Conservation (phyloP, 208 protist species). For the Leishmania tarentolae region DNA sequence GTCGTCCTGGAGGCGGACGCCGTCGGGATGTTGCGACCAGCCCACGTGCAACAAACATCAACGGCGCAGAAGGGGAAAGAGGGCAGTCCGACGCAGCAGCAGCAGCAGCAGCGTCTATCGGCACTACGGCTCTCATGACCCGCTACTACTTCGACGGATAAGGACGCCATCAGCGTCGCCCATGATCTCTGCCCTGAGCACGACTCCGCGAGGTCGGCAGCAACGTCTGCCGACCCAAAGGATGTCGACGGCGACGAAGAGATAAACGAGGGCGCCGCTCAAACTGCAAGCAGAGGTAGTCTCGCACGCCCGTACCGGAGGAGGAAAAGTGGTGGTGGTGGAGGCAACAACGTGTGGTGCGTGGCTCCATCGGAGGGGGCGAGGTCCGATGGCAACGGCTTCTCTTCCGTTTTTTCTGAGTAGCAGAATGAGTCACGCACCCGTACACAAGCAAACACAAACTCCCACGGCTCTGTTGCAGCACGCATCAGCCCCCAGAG, state of each 20-base stretch:
- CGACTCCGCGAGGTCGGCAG: not conserved
- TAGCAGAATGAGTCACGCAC: not conserved
- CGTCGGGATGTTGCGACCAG: slow-evolving; percentile 48
- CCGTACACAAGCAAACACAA: too few species aligned
- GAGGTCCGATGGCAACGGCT: not conserved
- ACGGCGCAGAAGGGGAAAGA: not conserved
- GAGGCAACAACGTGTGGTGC: not conserved
- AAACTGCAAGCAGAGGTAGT: not conserved
- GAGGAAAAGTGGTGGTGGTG: not conserved
- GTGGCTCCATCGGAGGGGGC: not conserved
- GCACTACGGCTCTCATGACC: not conserved
- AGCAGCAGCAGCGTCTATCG: not conserved
- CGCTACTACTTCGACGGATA: not conserved
- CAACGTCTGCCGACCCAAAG: not conserved
- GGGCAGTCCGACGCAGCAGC: not conserved
- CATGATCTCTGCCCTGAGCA: not conserved
- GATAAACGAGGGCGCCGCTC: not conserved
- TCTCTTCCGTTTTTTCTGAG: not conserved
- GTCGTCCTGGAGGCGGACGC: slow-evolving; percentile 67
- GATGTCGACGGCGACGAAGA: not conserved
- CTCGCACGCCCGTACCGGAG: not conserved
- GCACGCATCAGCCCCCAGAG: too few species aligned
- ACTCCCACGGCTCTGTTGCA: not conserved
- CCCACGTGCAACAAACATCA: not conserved
- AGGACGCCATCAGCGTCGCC: not conserved